Percentiles rank a stretch among this genome's conserved stretches.
These are phyloP conservation scores for Nitzschia palea DNA, from an alignment of 108 stramenopile species.

Conservation along the genomic window DNA sequence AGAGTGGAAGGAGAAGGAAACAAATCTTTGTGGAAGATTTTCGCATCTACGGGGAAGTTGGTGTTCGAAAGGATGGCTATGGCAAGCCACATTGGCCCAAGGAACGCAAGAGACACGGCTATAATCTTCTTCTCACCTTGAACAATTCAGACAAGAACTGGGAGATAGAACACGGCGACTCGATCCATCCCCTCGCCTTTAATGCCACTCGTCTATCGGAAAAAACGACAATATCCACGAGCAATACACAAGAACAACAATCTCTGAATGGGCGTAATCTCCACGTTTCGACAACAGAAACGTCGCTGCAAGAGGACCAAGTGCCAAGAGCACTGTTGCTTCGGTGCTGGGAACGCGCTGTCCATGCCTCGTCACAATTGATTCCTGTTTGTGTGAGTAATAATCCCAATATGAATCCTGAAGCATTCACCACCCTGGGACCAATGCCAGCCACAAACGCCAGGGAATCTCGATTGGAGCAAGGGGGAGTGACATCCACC, in stretches of 20 bases:
- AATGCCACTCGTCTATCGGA: constrained; percentile 24
- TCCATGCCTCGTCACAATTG: constrained; percentile 31
- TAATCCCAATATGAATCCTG: too few relatives aligned
- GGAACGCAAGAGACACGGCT: neutral
- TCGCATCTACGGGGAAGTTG: constrained; percentile 17
- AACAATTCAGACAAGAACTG: constrained; percentile 24
- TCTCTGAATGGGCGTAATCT: constrained; percentile 5
- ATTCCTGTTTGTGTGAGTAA: neutral
- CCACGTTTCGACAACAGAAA: constrained; percentile 14
- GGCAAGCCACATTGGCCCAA: constrained; percentile 15
- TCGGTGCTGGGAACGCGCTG: constrained; percentile 46
- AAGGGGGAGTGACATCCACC: neutral
- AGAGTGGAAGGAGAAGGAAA: neutral
- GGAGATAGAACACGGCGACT: constrained; percentile 38
- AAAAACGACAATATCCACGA: neutral
- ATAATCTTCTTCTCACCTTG: neutral
- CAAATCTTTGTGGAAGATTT: constrained; percentile 21
- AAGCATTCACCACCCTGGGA: too few relatives aligned
- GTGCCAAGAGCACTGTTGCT: constrained; percentile 30
- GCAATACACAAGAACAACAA: neutral
- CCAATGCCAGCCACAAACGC: too few relatives aligned
- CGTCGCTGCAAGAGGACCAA: constrained; percentile 1
- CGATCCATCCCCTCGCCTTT: constrained; percentile 32
- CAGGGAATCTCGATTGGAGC: too few relatives aligned
- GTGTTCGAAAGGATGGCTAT: neutral